A percentile compares a stretch with the other conserved stretches of the same genome.
phyloP scores from a whole-genome alignment of 2,329 filamentous ascomycete genomes.

The Sarocladium kiliense region DNA sequence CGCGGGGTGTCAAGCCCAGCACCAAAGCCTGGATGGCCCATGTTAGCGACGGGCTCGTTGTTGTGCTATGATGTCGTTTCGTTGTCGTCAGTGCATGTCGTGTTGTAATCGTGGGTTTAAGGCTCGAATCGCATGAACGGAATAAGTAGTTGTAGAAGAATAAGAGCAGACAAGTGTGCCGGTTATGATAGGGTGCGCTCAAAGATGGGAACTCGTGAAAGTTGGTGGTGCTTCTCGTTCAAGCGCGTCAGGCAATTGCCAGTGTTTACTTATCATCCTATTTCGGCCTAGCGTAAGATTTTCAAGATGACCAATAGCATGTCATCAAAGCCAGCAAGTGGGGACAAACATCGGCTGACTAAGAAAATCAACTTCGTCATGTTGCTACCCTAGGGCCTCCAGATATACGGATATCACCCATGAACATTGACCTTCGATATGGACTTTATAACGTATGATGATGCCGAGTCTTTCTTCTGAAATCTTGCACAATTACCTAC shows the following conservation, averaged over 20 bases:
- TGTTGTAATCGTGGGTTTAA: background rate
- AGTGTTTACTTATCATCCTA: slow-evolving; percentile 37
- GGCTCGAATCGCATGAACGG: background rate
- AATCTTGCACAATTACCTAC: background rate
- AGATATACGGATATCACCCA: no score
- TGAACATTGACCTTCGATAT: no score
- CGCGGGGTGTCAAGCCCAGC: slow-evolving; percentile 76
- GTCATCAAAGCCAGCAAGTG: slow-evolving; percentile 1
- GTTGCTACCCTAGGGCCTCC: background rate
- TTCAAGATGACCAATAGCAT: slow-evolving; percentile 1
- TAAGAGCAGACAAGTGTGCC: background rate
- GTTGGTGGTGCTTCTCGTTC: background rate
- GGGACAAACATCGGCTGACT: background rate
- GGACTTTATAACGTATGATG: no score
- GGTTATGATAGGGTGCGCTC: background rate
- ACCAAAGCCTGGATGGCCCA: slow-evolving; percentile 60
- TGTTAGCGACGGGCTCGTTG: slow-evolving; percentile 30
- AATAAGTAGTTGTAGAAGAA: background rate
- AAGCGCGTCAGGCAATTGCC: slow-evolving; percentile 7
- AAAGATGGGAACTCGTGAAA: slow-evolving; percentile 2
- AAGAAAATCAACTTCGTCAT: background rate
- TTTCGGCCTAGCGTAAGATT: slow-evolving; percentile 26
- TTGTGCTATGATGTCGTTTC: slow-evolving; percentile 9
- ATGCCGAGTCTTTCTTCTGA: background rate
- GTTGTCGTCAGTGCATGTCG: slow-evolving; percentile 6